A percentile compares a stretch with the other conserved stretches of the same genome.
Conservation (phyloP, 1,139 yeast genomes). For the Suhomyces maxii region DNA sequence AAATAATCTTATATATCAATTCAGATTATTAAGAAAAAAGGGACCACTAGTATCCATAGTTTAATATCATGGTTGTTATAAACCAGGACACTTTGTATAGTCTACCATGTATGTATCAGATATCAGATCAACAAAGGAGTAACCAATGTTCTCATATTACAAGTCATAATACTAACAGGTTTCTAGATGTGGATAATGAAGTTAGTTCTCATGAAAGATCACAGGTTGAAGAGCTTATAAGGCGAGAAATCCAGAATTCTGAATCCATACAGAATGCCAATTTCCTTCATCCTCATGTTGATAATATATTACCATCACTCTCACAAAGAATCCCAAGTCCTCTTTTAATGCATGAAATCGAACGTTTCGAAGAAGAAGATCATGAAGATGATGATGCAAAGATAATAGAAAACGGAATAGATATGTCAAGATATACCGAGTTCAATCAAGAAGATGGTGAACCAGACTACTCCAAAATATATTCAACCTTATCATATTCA, state of each 20-base stretch:
- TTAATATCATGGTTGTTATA: slow-evolving; percentile 2
- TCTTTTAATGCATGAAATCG: slow-evolving; percentile 27
- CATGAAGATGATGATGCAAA: slow-evolving; percentile 19
- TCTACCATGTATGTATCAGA: slow-evolving; percentile 3
- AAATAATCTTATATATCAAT: not conserved
- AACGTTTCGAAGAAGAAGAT: slow-evolving; percentile 32
- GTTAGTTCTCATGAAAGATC: slow-evolving; percentile 34
- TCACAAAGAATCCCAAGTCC: slow-evolving; percentile 13
- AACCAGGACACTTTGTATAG: slow-evolving; percentile 1
- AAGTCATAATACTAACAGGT: not conserved
- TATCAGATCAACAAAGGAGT: not conserved
- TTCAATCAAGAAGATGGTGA: slow-evolving; percentile 16
- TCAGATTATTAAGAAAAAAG: too few relatives aligned
- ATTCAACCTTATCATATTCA: slow-evolving; percentile 34
- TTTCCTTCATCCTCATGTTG: slow-evolving; percentile 32
- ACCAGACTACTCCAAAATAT: slow-evolving; percentile 23
- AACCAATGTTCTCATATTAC: too few relatives aligned
- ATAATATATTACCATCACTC: slow-evolving; percentile 27
- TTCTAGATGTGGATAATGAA: slow-evolving; percentile 2
- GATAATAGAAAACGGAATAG: slow-evolving; percentile 26
- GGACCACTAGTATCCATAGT: not conserved
- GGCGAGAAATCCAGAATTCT: slow-evolving; percentile 7
- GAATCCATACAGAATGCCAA: not conserved
- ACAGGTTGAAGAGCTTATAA: slow-evolving; percentile 36
- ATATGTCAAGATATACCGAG: slow-evolving; percentile 30